Conservation (phyloP, 1,284 basidiomycete genomes). For the Stereum hirsutum region DNA sequence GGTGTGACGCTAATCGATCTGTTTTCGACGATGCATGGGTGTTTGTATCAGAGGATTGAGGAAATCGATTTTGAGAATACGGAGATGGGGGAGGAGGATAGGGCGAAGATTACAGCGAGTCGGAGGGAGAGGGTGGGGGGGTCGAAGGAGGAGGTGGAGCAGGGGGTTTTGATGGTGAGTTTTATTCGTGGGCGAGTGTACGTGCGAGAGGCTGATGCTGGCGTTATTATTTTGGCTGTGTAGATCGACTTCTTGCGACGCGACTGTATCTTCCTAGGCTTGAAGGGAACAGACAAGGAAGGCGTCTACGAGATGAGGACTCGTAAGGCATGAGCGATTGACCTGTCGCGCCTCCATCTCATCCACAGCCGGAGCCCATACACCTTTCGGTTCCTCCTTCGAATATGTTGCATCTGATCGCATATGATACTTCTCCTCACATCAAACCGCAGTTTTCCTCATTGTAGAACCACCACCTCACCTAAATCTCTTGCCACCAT, state of each 20-base stretch:
- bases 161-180: conserved; percentile 29
- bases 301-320: conserved; percentile 39
- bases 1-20: conserved; percentile 49
- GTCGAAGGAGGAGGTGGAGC: conserved; percentile 17
- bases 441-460: no score
- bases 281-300: conserved; percentile 27
- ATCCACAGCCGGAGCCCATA: no score
- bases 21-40: conserved; percentile 27
- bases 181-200: no score
- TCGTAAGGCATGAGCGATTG: no score
- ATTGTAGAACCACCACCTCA: no score
- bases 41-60: conserved; percentile 20
- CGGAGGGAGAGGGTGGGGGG: conserved; percentile 28
- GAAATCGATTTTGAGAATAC: conserved; percentile 28
- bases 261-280: conserved; percentile 28
- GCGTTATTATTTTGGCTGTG: no score
- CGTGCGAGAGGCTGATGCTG: no score
- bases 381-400: no score
- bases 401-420: no score
- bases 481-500: no score
- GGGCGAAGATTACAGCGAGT: conserved; percentile 20
- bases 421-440: no score
- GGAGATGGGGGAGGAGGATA: conserved; percentile 26
- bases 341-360: no score
- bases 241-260: conserved; percentile 34